phyloP scores from a whole-genome alignment of 2,329 filamentous ascomycete genomes.

The Penicillium hesseltinei region DNA sequence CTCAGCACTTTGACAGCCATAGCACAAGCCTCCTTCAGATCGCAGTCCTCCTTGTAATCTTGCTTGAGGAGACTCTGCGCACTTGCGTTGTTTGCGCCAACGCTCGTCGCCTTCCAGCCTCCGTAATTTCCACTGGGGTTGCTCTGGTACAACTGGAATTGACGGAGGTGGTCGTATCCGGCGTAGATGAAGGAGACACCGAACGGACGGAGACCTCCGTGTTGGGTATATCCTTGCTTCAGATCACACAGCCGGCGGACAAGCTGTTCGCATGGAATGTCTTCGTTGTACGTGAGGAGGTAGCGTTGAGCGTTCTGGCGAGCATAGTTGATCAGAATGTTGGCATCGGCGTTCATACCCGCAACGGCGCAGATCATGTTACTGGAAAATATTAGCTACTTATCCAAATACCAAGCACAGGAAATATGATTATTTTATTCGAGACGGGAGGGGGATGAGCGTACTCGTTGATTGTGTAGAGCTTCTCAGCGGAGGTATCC shows the following conservation, averaged over 20 bases:
- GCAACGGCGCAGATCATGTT: constrained; percentile 99
- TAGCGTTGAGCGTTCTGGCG: constrained; percentile 95
- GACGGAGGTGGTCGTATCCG: constrained; percentile 89
- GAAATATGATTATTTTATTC: background rate
- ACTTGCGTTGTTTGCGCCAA: constrained; percentile 96
- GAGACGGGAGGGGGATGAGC: constrained; percentile 30
- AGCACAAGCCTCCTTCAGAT: constrained; percentile 91
- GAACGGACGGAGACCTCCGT: constrained; percentile 95
- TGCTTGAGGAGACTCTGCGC: constrained; percentile 97
- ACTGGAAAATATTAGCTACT: constrained; percentile 50
- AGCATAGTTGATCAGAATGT: constrained; percentile 99
- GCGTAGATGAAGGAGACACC: constrained; percentile 99
- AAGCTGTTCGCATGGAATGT: constrained; percentile 98
- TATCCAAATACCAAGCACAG: background rate
- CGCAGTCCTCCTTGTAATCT: constrained; percentile 98
- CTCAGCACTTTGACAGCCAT: constrained; percentile 98
- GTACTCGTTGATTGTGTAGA: constrained; percentile 98
- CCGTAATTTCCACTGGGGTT: constrained; percentile 99
- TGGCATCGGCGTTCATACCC: constrained; percentile 98
- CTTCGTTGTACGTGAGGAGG: constrained; percentile 98
- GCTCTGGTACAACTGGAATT: constrained; percentile 99
- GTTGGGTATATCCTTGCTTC: constrained; percentile 99
- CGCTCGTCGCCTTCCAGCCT: constrained; percentile 97
- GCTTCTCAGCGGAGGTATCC: constrained; percentile 99
- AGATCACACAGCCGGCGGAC: constrained; percentile 94